Base-by-base conservation (phyloP, 306 rosid species). In the Castanea crenata region DNA sequence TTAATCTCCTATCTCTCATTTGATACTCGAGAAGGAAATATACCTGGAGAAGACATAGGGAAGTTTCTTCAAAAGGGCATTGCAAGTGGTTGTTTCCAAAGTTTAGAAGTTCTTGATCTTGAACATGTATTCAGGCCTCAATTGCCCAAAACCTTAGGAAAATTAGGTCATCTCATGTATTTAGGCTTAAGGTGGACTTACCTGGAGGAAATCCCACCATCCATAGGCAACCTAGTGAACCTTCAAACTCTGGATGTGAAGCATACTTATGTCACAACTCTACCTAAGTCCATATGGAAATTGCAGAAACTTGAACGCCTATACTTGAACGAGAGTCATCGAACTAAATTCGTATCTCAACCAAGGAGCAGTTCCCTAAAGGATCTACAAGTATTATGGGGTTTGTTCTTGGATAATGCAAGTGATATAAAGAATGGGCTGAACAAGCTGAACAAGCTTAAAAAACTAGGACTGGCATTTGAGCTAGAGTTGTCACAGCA, bases 231-330 rank as follows among this genome's bases (percentile, higher is more conserved):
- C 2, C 81, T 86, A n/a, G 1, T 1, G 25, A 59, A 75, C 68
- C 87, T 86, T 57, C 79, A 81, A 74, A 80, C 79, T 16, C 64
- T 86, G 55, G 90, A 86, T 72, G 55, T 81, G 76, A 86, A 86
- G 80, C 82, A 86, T 44, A 80, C 86, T 20, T 55, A 56, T 57
- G 55, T 83, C 69, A 55, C 64, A 11, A n/a, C n/a, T 46, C 51
- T 83, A 63, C 85, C 89, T 4, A 73, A 82, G 12, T 83, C 83
- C 4, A 73, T 81, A 27, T 83, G 90, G 90, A 72, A 59, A 55
- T n/a, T 86, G 73, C 71, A 77, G 55, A 65, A 65, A 38, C 80
- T 86, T 41, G 75, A 62, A 52, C 71, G 78, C 57, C 19, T 86
- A 15, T 78, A 78, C 81, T 65, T 80, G 73, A 61, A 73, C 81